These are phyloP conservation scores for Pseudopyrenochaeta lycopersici DNA, from an alignment of 2,329 filamentous ascomycete species.

Conservation along the genomic window DNA sequence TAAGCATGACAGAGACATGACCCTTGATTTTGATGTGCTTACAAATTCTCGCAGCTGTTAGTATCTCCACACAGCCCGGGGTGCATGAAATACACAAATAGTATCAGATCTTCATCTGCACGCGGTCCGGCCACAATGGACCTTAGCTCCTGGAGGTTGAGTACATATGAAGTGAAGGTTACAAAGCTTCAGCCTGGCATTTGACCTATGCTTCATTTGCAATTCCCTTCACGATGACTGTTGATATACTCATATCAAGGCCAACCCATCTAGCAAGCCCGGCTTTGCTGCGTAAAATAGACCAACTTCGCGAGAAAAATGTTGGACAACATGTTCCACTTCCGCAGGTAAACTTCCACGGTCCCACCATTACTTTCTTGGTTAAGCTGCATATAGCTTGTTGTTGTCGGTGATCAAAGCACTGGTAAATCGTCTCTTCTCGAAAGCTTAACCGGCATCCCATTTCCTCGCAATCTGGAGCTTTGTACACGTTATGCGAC, in stretches of 20 bases:
- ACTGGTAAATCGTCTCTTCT: constrained; percentile 46
- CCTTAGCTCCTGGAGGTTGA: not conserved
- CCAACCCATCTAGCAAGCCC: constrained; percentile 2
- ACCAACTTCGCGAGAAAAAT: constrained; percentile 6
- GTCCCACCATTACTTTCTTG: not conserved
- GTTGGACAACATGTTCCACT: constrained; percentile 3
- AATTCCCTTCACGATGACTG: not conserved
- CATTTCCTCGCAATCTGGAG: constrained; percentile 51
- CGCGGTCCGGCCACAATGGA: no score
- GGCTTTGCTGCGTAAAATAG: constrained; percentile 4
- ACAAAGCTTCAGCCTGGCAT: not conserved
- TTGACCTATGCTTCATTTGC: not conserved
- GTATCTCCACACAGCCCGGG: no score
- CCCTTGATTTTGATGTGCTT: no score
- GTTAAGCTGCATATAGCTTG: not conserved
- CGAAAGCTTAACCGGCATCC: constrained; percentile 45
- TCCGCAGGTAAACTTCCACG: not conserved
- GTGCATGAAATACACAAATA: no score
- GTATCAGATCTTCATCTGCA: no score
- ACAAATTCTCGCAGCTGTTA: no score
- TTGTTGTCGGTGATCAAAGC: not conserved
- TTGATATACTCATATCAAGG: not conserved
- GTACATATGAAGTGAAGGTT: not conserved
- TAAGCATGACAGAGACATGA: no score
- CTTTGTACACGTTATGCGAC: constrained; percentile 69